Conservation (phyloP, 495 filamentous ascomycete species). For the Aspergillus saccharolyticus region DNA sequence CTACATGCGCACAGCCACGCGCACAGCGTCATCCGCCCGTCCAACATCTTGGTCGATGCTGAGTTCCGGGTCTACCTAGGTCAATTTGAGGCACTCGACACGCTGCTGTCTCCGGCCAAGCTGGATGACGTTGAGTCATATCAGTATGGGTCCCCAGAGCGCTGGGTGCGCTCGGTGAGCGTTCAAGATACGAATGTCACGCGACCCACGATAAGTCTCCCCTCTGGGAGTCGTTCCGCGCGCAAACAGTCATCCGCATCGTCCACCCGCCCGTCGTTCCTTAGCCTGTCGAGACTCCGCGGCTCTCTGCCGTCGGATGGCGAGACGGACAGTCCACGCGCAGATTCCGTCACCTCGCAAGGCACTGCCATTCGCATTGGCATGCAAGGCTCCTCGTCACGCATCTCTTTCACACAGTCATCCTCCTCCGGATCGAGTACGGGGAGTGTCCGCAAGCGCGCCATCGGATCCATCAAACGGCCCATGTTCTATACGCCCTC, state of each 20-base stretch:
- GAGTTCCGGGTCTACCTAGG: conserved; percentile 68
- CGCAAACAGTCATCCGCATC: conserved; percentile 20
- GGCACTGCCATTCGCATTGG: conserved; percentile 40
- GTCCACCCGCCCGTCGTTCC: conserved; percentile 12
- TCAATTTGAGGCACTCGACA: conserved; percentile 63
- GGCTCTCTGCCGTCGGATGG: conserved; percentile 17
- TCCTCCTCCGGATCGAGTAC: conserved; percentile 34
- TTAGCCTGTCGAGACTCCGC: conserved; percentile 22
- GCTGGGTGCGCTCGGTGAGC: conserved; percentile 48
- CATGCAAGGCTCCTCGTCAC: conserved; percentile 29
- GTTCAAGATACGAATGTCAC: conserved; percentile 29
- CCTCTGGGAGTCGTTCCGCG: conserved; percentile 46
- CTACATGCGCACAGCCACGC: conserved; percentile 67
- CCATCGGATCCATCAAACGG: conserved; percentile 22
- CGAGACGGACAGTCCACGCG: conserved; percentile 22
- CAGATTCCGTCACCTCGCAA: conserved; percentile 35
- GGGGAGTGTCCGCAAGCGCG: conserved; percentile 22
- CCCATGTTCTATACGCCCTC: conserved; percentile 34
- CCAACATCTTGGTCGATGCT: conserved; percentile 70
- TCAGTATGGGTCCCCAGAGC: conserved; percentile 83
- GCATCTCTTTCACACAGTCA: conserved; percentile 33
- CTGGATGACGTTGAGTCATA: conserved; percentile 73
- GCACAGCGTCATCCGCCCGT: conserved; percentile 80
- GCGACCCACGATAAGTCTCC: conserved; percentile 24
- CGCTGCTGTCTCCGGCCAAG: conserved; percentile 47